Base-by-base conservation (phyloP, 129 eudicot genomes). In the Glebionis coronaria region DNA sequence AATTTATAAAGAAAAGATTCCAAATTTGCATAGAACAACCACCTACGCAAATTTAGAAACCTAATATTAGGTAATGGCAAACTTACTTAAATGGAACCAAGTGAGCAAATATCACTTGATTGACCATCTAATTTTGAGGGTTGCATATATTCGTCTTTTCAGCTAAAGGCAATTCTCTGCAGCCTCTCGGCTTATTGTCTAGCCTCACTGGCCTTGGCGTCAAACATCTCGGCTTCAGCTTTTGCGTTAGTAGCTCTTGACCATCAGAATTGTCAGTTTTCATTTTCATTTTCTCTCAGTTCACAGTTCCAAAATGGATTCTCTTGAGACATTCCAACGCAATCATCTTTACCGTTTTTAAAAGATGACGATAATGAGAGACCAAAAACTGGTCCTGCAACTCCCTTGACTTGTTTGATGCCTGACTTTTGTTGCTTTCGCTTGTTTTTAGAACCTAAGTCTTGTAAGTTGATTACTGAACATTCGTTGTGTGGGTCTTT, bases 281-380 rank as follows among this genome's bases (percentile, higher is more conserved):
- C 95, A 5, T 80, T 74, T 25, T 82, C 89, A 19, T 68, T 81
- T 66, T 83, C 90, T 47, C 58, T 78, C 55, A 73, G n/a, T 35
- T 80, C 50, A 50, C 76, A 65, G 61, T 91, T 79, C 96, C 97
- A 85, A 52, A 92, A 92, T 3, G 98, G 96, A 70, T 85, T 88
- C 44, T 92, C 98, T 63, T 83, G 85, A 27, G 91, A 88, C 56
- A 77, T 14, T 9, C 73, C 76, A 55, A 70, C 56, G 44, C 72
- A 77, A 75, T 71, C 82, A 4, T 83, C 85, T 58, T 81, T 83
- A 72, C 59, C 81, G 4, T 42, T 13, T 63, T 72, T 90, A 4
- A 74, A 73, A 67, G 60, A 64, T 69, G 87, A 84, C 2, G 93
- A 76, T 28, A 93, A 68, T 21, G 72, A 77, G 47, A 83, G 79